phyloP scores from a whole-genome alignment of 768 basidiomycete genomes.

The Kwoniella pini region DNA sequence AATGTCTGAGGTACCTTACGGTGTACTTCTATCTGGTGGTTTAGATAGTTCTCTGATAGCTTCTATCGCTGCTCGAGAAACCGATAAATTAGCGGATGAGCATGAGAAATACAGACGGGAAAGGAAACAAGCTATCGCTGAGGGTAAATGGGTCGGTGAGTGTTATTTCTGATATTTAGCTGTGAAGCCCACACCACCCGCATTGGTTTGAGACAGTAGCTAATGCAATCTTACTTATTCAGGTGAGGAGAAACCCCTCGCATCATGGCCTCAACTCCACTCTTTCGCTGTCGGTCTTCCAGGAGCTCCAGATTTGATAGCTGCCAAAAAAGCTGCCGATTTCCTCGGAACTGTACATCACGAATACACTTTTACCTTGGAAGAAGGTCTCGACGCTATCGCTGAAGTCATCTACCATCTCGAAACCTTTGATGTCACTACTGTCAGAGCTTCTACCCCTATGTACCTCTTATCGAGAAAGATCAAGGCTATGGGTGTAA shows the following conservation, averaged over 20 bases:
- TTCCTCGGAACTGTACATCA: conserved; percentile 94
- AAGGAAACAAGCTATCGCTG: conserved; percentile 39
- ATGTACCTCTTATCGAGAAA: conserved; percentile 98
- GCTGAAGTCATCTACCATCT: conserved; percentile 97
- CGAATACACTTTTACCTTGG: conserved; percentile 96
- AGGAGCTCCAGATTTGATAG: conserved; percentile 90
- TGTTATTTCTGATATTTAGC: neutral
- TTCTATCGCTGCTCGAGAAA: conserved; percentile 89
- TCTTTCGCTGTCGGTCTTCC: conserved; percentile 96
- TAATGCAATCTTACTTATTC: conserved; percentile 7
- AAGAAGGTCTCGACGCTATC: conserved; percentile 95
- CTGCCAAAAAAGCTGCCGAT: conserved; percentile 88
- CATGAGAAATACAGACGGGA: conserved; percentile 72
- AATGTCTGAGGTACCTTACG: conserved; percentile 98
- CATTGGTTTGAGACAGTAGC: neutral
- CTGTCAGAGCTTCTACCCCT: conserved; percentile 93
- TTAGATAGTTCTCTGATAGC: conserved; percentile 96
- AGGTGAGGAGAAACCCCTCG: conserved; percentile 61
- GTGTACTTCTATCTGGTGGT: conserved; percentile 91
- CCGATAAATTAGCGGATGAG: conserved; percentile 80
- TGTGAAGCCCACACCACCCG: neutral
- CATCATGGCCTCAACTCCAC: conserved; percentile 92
- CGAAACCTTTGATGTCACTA: conserved; percentile 98
- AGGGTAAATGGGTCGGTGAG: conserved; percentile 39
- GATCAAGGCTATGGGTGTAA: conserved; percentile 99